phyloP scores from a whole-genome alignment of 371 early-diverging fungal genomes.

The Mucor indicus region DNA sequence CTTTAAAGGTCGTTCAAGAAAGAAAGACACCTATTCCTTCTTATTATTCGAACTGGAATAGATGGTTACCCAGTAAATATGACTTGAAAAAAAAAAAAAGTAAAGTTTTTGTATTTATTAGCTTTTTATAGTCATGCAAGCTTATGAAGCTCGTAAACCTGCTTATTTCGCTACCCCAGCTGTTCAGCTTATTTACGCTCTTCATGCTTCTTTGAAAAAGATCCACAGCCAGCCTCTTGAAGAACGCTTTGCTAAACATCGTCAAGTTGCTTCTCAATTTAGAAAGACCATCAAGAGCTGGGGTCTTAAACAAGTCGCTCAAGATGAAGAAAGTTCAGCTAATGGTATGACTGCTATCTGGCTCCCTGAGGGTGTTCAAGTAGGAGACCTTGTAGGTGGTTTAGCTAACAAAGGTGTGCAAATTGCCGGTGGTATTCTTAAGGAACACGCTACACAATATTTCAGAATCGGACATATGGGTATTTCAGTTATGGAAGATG shows the following conservation, averaged over 20 bases:
- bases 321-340: constrained; percentile 64
- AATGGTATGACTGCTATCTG: constrained; percentile 92
- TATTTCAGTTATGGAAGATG: constrained; percentile 74
- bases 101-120: constrained; percentile 2
- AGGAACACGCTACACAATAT: constrained; percentile 78
- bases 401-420: constrained; percentile 78
- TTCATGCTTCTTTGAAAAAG: constrained; percentile 80
- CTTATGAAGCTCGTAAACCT: constrained; percentile 90
- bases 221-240: constrained; percentile 69
- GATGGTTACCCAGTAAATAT: constrained; percentile 84
- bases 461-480: constrained; percentile 96
- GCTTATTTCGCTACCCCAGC: constrained; percentile 96
- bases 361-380: constrained; percentile 81
- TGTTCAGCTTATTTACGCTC: constrained; percentile 89
- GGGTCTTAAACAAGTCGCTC: constrained; percentile 76
- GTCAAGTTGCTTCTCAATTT: constrained; percentile 67
- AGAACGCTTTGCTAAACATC: constrained; percentile 66
- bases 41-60: constrained; percentile 80
- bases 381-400: constrained; percentile 71
- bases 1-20: constrained; percentile 65
- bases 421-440: constrained; percentile 90
- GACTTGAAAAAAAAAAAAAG: not conserved
- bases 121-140: constrained; percentile 80
- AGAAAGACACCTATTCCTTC: constrained; percentile 72
- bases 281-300: constrained; percentile 62